Conservation (phyloP, 2,329 filamentous ascomycete genomes). For the Xylariaceae sp. region DNA sequence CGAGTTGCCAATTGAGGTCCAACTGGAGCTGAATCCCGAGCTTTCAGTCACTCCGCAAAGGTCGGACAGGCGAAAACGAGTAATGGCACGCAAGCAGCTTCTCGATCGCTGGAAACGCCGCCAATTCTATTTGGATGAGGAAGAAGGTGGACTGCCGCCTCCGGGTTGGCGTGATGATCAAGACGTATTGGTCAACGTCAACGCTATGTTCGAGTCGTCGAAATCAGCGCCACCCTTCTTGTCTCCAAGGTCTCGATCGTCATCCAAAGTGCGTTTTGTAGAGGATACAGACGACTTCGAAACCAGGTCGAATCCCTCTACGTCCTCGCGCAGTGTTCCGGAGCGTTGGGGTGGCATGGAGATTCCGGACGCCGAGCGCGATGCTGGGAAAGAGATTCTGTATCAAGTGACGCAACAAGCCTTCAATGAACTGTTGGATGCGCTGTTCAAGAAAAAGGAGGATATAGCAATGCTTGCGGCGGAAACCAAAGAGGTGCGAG, state of each 20-base stretch:
- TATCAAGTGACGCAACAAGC: slow-evolving; percentile 90
- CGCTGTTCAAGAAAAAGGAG: slow-evolving; percentile 77
- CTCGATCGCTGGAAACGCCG: slow-evolving; percentile 71
- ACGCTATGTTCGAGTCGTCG: slow-evolving; percentile 39
- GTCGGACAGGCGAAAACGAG: slow-evolving; percentile 37
- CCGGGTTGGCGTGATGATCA: slow-evolving; percentile 58
- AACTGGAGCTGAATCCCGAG: slow-evolving; percentile 36
- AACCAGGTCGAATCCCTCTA: slow-evolving; percentile 64
- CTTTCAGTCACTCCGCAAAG: slow-evolving; percentile 34
- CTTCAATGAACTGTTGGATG: slow-evolving; percentile 86
- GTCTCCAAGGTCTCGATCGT: slow-evolving; percentile 62
- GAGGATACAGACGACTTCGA: slow-evolving; percentile 68
- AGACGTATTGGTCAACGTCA: slow-evolving; percentile 45
- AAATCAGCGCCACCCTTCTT: slow-evolving; percentile 37
- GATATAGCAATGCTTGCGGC: slow-evolving; percentile 65
- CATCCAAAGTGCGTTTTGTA: slow-evolving; percentile 72
- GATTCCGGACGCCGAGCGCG: slow-evolving; percentile 72
- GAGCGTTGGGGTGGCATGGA: slow-evolving; percentile 75
- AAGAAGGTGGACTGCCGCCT: slow-evolving; percentile 67
- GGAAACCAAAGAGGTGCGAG: slow-evolving; percentile 56
- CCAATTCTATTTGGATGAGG: slow-evolving; percentile 78
- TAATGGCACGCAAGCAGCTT: slow-evolving; percentile 46
- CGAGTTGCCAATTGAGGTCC: slow-evolving; percentile 37
- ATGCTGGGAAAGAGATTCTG: slow-evolving; percentile 80
- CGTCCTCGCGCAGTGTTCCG: slow-evolving; percentile 65